A percentile compares a stretch with the other conserved stretches of the same genome.
Conservation (phyloP, 805 yeast species). For the Peterozyma xylosa region DNA sequence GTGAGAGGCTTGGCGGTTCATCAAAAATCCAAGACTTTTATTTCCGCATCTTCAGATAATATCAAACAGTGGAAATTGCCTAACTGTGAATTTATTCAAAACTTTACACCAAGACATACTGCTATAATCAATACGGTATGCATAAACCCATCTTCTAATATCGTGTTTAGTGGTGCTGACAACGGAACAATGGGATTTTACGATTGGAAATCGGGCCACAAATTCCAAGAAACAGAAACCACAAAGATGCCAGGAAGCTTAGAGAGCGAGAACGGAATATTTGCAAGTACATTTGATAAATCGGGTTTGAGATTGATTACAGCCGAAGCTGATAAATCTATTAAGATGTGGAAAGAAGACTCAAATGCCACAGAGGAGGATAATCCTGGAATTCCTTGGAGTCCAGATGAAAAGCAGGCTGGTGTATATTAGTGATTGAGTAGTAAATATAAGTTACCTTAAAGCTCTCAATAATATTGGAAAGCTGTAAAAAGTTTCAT, state of each 20-base stretch:
- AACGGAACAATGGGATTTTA: slow-evolving; percentile 71
- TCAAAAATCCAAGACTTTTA: slow-evolving; percentile 65
- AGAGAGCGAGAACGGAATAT: slow-evolving; percentile 59
- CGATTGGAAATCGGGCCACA: slow-evolving; percentile 68
- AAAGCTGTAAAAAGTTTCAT: no score
- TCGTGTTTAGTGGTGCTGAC: slow-evolving; percentile 76
- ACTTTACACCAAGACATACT: slow-evolving; percentile 34
- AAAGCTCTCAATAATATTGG: no score
- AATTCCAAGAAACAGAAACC: slow-evolving; percentile 47
- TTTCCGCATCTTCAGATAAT: slow-evolving; percentile 76
- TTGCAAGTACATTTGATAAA: slow-evolving; percentile 66
- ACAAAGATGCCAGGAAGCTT: slow-evolving; percentile 63
- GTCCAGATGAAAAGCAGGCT: slow-evolving; percentile 11
- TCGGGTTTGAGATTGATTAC: slow-evolving; percentile 78
- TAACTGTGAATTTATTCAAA: slow-evolving; percentile 55
- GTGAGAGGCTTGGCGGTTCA: slow-evolving; percentile 68
- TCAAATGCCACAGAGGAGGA: slow-evolving; percentile 26
- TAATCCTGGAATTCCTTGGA: slow-evolving; percentile 29
- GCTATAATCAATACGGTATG: slow-evolving; percentile 63
- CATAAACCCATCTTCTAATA: slow-evolving; percentile 51
- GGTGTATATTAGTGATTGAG: not conserved
- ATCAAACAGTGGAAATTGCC: slow-evolving; percentile 82
- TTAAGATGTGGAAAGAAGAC: slow-evolving; percentile 62
- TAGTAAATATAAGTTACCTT: no score
- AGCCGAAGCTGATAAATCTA: slow-evolving; percentile 85